These are phyloP conservation scores for Leucocoprinus sp. DNA, from an alignment of 768 basidiomycete species.

Conservation along the genomic window DNA sequence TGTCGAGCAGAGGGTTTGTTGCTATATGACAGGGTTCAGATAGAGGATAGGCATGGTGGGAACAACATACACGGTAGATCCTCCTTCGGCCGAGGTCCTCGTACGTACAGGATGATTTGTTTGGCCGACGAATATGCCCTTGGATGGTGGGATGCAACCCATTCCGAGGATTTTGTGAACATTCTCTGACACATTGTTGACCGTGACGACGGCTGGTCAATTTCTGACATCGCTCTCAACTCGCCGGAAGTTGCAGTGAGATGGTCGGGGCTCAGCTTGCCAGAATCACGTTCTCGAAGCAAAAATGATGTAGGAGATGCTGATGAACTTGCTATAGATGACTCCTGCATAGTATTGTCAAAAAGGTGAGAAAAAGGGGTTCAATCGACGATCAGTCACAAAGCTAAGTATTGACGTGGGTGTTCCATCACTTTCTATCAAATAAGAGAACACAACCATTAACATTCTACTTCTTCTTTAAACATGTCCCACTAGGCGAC, in stretches of 20 bases:
- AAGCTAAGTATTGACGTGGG: neutral
- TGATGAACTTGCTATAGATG: constrained; percentile 3
- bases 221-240: constrained; percentile 10
- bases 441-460: constrained; percentile 5
- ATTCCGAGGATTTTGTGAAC: constrained; percentile 13
- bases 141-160: constrained; percentile 17
- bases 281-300: constrained; percentile 4
- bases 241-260: constrained; percentile 12
- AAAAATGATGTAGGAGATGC: constrained; percentile 6
- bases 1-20: constrained; percentile 46
- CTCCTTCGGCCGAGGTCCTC: constrained; percentile 55
- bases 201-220: constrained; percentile 7
- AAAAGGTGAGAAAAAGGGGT: neutral
- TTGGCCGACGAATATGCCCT: constrained; percentile 14
- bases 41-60: neutral
- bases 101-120: constrained; percentile 26
- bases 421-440: constrained; percentile 1
- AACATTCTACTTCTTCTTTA: neutral
- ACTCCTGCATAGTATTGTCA: neutral
- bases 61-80: constrained; percentile 36
- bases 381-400: neutral
- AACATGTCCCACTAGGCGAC: constrained; percentile 9
- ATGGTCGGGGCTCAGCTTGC: neutral
- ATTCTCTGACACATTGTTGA: constrained; percentile 12
- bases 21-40: constrained; percentile 26